phyloP scores from a whole-genome alignment of 108 stramenopile genomes.

The Discostella stelligeroides region DNA sequence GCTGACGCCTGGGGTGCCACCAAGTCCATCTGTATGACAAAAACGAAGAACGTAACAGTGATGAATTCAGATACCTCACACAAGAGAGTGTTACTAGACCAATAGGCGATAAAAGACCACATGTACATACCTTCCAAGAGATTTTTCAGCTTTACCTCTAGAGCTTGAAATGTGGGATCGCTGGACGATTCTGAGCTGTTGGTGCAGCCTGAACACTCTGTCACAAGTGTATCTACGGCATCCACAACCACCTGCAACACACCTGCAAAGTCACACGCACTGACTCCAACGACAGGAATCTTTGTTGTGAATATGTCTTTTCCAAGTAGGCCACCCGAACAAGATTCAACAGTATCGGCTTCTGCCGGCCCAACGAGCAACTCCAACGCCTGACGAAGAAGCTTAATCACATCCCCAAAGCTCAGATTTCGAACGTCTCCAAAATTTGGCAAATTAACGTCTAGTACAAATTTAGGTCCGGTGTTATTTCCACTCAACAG shows the following conservation, averaged over 20 bases:
- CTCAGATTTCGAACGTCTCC: constrained; percentile 38
- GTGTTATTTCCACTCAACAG: constrained; percentile 15
- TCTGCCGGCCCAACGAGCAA: constrained; percentile 34
- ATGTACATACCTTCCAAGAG: constrained; percentile 5
- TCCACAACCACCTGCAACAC: constrained; percentile 9
- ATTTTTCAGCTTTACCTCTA: background rate
- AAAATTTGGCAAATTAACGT: constrained; percentile 17
- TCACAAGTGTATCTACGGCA: constrained; percentile 5
- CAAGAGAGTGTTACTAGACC: no score
- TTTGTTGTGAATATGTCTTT: constrained; percentile 28
- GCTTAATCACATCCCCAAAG: constrained; percentile 35
- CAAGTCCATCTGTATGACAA: constrained; percentile 45
- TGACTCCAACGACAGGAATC: constrained; percentile 24
- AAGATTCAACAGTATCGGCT: constrained; percentile 44
- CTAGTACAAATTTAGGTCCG: background rate
- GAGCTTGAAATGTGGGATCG: constrained; percentile 4
- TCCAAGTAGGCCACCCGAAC: constrained; percentile 52
- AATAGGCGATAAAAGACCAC: no score
- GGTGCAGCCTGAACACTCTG: constrained; percentile 2
- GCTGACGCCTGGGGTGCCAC: constrained; percentile 25
- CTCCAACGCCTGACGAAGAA: constrained; percentile 22
- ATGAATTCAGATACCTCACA: no score
- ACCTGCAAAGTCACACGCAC: constrained; percentile 37
- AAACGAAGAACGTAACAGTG: no score
- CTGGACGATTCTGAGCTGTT: background rate